Conservation (phyloP, 2,329 filamentous ascomycete species). For the Trichoderma simmonsii region DNA sequence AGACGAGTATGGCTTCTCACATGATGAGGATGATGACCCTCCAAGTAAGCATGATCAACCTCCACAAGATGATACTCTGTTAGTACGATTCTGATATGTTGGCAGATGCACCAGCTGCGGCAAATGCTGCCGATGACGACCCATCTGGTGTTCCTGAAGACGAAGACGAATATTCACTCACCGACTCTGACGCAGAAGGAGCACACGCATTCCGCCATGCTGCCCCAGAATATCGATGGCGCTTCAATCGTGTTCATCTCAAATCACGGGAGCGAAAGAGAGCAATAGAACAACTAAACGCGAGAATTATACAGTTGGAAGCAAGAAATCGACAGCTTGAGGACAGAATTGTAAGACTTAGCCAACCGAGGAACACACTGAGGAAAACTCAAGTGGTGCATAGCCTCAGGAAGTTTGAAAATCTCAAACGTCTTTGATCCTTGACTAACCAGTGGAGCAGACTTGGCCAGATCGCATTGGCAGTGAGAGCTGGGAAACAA, state of each 20-base stretch:
- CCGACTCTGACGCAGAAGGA: conserved; percentile 8
- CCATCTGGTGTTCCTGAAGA: not conserved
- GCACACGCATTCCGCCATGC: not conserved
- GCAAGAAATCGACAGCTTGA: not conserved
- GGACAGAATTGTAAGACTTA: not conserved
- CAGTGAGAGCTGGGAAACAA: not conserved
- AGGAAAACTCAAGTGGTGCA: not conserved
- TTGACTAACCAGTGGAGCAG: not conserved
- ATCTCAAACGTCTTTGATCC: not conserved
- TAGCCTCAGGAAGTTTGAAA: not conserved
- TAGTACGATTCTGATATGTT: not conserved
- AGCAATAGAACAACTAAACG: not conserved
- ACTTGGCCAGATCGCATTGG: not conserved
- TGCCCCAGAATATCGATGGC: not conserved
- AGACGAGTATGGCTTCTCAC: not conserved
- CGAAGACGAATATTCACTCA: not conserved
- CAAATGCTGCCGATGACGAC: not conserved
- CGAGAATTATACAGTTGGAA: not conserved
- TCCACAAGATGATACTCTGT: not conserved
- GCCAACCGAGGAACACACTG: not conserved
- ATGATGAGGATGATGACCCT: not conserved
- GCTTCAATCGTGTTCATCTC: not conserved
- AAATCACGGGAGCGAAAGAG: conserved; percentile 8
- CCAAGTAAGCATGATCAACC: not conserved
- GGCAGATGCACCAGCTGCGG: not conserved